Conservation (phyloP, 2,329 filamentous ascomycete genomes). For the Sporothrix mexicana region DNA sequence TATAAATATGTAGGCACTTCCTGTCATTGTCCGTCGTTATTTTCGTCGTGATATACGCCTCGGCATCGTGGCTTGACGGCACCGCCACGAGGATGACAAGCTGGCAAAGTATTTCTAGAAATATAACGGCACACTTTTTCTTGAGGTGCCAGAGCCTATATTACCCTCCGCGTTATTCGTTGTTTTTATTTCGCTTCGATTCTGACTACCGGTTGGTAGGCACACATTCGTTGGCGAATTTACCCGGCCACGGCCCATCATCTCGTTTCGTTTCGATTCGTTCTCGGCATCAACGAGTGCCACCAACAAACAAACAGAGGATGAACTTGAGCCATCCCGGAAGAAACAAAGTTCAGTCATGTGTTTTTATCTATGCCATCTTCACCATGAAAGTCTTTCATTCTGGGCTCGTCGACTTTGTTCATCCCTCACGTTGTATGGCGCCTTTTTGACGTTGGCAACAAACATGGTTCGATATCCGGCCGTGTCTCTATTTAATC, state of each 20-base stretch:
- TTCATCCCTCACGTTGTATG: background rate
- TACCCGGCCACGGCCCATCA: background rate
- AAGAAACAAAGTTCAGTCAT: too few relatives aligned
- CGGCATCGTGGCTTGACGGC: background rate
- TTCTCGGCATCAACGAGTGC: background rate
- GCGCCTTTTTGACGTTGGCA: too few relatives aligned
- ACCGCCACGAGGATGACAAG: background rate
- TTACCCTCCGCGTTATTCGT: background rate
- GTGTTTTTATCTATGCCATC: too few relatives aligned
- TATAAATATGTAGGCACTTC: too few relatives aligned
- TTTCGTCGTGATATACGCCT: too few relatives aligned
- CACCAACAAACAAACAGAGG: background rate
- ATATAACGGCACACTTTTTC: too few relatives aligned
- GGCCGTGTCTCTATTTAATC: background rate
- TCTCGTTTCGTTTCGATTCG: conserved; percentile 20
- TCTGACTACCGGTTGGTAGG: background rate
- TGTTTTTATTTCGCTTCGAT: too few relatives aligned
- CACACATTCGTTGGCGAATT: background rate
- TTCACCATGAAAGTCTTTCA: too few relatives aligned
- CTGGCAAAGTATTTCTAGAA: too few relatives aligned
- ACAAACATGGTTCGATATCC: background rate
- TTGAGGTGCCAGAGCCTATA: background rate
- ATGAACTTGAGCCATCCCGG: too few relatives aligned
- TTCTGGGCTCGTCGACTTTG: background rate
- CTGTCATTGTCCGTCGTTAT: too few relatives aligned